phyloP scores from a whole-genome alignment of 2,329 filamentous ascomycete species.

The Colletotrichum incanum region DNA sequence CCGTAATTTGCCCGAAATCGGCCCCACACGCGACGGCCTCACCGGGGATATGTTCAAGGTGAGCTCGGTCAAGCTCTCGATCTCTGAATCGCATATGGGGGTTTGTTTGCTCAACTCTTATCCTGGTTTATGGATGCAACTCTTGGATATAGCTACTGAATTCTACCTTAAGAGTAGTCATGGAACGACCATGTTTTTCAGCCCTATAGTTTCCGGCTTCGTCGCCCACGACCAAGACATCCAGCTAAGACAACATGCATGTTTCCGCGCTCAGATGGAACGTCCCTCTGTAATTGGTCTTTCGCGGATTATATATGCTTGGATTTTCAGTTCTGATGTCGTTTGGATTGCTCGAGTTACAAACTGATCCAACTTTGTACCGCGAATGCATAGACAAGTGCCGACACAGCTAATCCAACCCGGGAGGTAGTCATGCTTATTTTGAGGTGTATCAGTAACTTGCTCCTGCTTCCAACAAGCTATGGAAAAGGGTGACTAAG shows the following conservation, averaged over 20 bases:
- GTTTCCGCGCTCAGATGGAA: not conserved
- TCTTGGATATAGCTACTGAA: no score
- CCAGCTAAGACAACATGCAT: not conserved
- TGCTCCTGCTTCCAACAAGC: not conserved
- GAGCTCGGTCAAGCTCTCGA: constrained; percentile 16
- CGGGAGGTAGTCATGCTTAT: no score
- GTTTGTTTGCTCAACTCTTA: not conserved
- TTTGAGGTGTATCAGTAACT: no score
- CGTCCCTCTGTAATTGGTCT: not conserved
- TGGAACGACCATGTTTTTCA: not conserved
- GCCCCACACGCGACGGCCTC: constrained; percentile 9
- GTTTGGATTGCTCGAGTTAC: no score
- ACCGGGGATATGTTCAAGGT: not conserved
- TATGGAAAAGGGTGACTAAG: not conserved
- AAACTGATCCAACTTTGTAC: no score
- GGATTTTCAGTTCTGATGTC: not conserved
- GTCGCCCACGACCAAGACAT: not conserved
- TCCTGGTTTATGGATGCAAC: not conserved
- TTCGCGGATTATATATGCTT: not conserved
- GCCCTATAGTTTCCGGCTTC: constrained; percentile 1
- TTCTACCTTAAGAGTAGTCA: not conserved
- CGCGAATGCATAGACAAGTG: no score
- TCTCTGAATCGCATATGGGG: not conserved
- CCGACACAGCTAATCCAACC: no score
- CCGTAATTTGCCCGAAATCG: constrained; percentile 40